Conservation (phyloP, 2,329 filamentous ascomycete species). For the Colletotrichum liaoningense region DNA sequence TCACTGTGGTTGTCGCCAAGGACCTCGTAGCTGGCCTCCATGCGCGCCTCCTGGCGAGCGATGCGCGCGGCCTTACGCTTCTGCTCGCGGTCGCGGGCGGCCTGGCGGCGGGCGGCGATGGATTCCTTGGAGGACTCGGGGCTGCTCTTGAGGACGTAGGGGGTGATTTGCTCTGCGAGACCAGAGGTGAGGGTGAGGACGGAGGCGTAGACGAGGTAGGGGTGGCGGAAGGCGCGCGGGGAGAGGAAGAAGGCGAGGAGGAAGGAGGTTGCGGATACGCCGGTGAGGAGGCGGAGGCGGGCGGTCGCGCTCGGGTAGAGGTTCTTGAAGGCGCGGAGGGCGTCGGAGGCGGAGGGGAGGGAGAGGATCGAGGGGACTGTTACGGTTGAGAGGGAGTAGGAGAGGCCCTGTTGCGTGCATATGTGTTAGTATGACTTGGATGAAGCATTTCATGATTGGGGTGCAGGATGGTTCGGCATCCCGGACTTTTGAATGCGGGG, state of each 20-base stretch:
- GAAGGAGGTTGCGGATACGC: conserved; percentile 77
- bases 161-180: conserved; percentile 61
- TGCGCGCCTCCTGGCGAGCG: conserved; percentile 51
- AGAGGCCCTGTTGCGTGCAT: conserved; percentile 75
- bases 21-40: conserved; percentile 81
- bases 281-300: conserved; percentile 75
- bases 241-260: conserved; percentile 83
- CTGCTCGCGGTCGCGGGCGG: conserved; percentile 42
- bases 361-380: conserved; percentile 84
- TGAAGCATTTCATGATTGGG: neutral
- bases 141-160: conserved; percentile 51
- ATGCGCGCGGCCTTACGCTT: conserved; percentile 42
- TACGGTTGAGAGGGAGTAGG: conserved; percentile 83
- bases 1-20: conserved; percentile 66
- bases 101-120: conserved; percentile 39
- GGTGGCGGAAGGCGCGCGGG: conserved; percentile 80
- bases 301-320: conserved; percentile 72
- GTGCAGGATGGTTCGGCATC: neutral
- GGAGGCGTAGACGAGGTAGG: conserved; percentile 89
- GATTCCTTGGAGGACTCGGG: conserved; percentile 41
- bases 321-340: conserved; percentile 76
- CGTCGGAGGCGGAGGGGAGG: conserved; percentile 80
- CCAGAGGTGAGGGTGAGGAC: conserved; percentile 74
- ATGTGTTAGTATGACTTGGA: neutral
- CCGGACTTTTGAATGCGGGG: conserved; percentile 20